Conservation (phyloP, 2,329 filamentous ascomycete genomes). For the Phyllosticta citrichinensis region DNA sequence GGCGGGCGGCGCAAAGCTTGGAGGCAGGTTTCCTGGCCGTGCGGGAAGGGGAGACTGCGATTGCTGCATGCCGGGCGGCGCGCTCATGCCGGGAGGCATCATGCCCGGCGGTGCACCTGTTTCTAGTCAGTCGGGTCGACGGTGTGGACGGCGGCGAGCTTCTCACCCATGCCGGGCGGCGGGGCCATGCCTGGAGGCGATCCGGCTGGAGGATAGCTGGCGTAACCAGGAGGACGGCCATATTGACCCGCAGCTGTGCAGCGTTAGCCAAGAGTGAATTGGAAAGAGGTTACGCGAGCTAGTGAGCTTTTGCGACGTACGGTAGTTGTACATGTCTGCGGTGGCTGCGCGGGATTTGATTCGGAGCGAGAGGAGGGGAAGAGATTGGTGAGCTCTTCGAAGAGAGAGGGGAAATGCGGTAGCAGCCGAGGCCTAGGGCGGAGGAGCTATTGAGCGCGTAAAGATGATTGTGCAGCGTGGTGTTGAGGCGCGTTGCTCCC, state of each 20-base stretch:
- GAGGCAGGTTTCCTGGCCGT: conserved; percentile 68
- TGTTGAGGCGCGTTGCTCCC: neutral
- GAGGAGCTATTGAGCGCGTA: neutral
- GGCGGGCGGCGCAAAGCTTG: conserved; percentile 76
- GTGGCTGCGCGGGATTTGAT: conserved; percentile 12
- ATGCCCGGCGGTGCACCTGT: conserved; percentile 62
- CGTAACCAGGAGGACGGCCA: conserved; percentile 65
- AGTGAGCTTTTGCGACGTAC: conserved; percentile 7
- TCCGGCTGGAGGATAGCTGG: conserved; percentile 53
- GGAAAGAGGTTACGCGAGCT: neutral
- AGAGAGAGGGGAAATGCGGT: neutral
- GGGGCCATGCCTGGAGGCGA: conserved; percentile 60
- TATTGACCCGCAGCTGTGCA: conserved; percentile 48
- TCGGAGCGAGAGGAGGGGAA: neutral
- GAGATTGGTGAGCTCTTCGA: neutral
- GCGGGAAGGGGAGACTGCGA: conserved; percentile 63
- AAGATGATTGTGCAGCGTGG: neutral
- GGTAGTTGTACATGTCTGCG: conserved; percentile 26
- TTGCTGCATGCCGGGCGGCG: conserved; percentile 69
- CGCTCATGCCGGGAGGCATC: conserved; percentile 61
- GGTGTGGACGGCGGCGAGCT: neutral
- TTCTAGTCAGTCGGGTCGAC: neutral
- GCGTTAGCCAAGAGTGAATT: conserved; percentile 14
- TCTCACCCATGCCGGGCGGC: conserved; percentile 73
- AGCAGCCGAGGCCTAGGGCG: neutral